Conservation (phyloP, 371 early-diverging fungal species). For the Apophysomyces elegans region DNA sequence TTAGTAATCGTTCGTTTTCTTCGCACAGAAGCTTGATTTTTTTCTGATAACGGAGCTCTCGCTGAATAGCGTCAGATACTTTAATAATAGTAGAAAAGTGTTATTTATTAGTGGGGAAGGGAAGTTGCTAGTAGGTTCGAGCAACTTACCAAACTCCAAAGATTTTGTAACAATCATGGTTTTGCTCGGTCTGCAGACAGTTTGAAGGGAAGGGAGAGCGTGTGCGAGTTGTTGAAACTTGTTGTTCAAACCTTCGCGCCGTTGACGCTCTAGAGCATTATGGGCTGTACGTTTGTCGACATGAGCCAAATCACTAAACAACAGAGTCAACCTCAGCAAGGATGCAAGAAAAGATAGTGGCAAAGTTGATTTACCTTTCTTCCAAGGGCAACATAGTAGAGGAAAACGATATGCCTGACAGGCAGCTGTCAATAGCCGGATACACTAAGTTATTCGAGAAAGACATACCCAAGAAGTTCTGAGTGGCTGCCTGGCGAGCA, state of each 20-base stretch:
- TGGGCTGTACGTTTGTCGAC: slow-evolving; percentile 71
- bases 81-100: neutral
- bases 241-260: slow-evolving; percentile 75
- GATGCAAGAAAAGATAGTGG: neutral
- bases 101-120: neutral
- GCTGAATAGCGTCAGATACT: neutral
- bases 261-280: slow-evolving; percentile 80
- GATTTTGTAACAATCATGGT: slow-evolving; percentile 77
- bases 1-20: slow-evolving; percentile 1
- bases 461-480: neutral
- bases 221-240: slow-evolving; percentile 81
- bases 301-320: slow-evolving; percentile 36
- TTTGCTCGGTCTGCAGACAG: slow-evolving; percentile 77
- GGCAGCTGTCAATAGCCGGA: neutral
- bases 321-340: neutral
- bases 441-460: neutral
- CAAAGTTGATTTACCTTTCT: neutral
- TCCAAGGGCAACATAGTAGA: slow-evolving; percentile 1
- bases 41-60: neutral
- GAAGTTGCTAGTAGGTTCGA: neutral
- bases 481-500: neutral
- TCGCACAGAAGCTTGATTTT: neutral
- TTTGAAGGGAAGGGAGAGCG: slow-evolving; percentile 71
- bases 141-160: slow-evolving; percentile 57
- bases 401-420: neutral